phyloP scores from a whole-genome alignment of 2,329 filamentous ascomycete species.

The Truncatella angustata region DNA sequence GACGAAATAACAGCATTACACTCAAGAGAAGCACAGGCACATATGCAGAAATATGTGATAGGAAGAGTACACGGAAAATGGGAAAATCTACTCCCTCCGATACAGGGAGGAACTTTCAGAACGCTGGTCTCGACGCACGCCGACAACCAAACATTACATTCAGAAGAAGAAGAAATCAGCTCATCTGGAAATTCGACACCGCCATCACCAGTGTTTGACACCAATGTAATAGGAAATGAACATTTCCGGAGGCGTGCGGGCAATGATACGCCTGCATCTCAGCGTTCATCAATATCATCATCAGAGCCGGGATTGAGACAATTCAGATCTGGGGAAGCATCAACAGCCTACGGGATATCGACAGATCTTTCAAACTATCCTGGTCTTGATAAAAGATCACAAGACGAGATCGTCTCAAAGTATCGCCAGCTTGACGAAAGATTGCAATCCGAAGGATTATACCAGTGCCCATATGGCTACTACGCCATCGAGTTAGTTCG shows the following conservation, averaged over 20 bases:
- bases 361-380: background rate
- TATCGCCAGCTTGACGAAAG: background rate
- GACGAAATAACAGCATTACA: constrained; percentile 96
- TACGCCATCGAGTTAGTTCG: constrained; percentile 52
- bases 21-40: constrained; percentile 69
- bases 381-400: background rate
- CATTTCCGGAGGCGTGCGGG: constrained; percentile 26
- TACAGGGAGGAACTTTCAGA: constrained; percentile 82
- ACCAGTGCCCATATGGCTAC: background rate
- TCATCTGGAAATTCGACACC: constrained; percentile 18
- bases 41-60: constrained; percentile 81
- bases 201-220: constrained; percentile 50
- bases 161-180: constrained; percentile 22
- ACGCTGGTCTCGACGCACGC: constrained; percentile 27
- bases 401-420: background rate
- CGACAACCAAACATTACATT: constrained; percentile 31
- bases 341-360: background rate
- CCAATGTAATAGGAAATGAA: constrained; percentile 19
- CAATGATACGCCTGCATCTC: constrained; percentile 37
- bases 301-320: constrained; percentile 50
- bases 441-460: background rate
- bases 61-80: constrained; percentile 78
- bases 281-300: constrained; percentile 59
- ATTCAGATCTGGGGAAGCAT: constrained; percentile 30
- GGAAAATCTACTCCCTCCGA: constrained; percentile 85